Evolutionary conservation across 345 rosid species (phyloP).

Genomic region (Triadica sebifera): DNA sequence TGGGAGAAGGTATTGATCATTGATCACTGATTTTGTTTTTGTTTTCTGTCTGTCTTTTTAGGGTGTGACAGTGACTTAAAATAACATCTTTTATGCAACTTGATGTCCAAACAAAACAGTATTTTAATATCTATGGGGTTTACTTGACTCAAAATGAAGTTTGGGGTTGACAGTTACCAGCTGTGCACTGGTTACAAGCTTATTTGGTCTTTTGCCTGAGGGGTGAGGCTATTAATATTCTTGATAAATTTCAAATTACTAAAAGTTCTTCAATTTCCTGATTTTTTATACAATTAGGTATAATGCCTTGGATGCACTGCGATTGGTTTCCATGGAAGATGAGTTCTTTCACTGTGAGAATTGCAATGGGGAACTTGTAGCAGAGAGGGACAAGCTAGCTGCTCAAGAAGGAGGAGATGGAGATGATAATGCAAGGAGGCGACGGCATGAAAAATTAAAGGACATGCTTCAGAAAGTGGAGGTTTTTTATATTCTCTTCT

Average conservation of each 20-base stretch:
- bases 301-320: slow-evolving; percentile 78
- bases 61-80: background rate
- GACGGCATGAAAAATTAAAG: slow-evolving; percentile 73
- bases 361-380: slow-evolving; percentile 87
- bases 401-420: slow-evolving; percentile 86
- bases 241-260: slow-evolving; percentile 7
- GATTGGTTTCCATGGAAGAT: slow-evolving; percentile 60
- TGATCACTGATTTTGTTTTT: background rate
- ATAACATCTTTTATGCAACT: background rate
- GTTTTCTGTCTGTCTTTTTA: too few species aligned
- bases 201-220: background rate
- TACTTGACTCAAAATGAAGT: background rate
- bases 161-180: too few species aligned
- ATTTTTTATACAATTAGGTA: slow-evolving; percentile 50
- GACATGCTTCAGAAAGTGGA: slow-evolving; percentile 76
- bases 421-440: slow-evolving; percentile 82
- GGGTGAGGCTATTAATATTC: background rate
- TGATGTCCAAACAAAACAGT: too few species aligned
- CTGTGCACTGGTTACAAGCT: background rate
- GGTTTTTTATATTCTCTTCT: slow-evolving; percentile 31
- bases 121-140: background rate
- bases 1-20: slow-evolving; percentile 55
- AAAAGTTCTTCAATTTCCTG: background rate
- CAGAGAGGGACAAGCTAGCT: slow-evolving; percentile 81
- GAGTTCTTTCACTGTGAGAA: slow-evolving; percentile 84